Conservation (phyloP, 73 alveolate genomes). For the Strombidium stylifer region DNA sequence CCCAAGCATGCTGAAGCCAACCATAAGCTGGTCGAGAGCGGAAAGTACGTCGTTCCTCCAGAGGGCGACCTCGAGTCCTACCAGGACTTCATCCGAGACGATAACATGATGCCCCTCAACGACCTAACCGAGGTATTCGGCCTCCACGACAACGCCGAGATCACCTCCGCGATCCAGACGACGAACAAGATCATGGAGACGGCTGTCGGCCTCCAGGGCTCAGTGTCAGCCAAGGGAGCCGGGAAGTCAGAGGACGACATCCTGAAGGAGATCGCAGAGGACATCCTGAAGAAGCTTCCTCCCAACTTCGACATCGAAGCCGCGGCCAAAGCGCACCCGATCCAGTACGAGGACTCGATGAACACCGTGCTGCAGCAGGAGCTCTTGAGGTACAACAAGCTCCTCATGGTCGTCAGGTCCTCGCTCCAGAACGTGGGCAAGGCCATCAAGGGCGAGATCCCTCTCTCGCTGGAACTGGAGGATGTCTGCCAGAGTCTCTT, state of each 20-base stretch:
- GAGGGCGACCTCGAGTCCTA: conserved; percentile 81
- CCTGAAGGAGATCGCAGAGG: conserved; percentile 86
- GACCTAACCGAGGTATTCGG: conserved; percentile 99
- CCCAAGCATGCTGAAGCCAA: conserved; percentile 90
- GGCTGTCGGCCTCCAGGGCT: conserved; percentile 90
- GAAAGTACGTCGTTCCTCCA: conserved; percentile 88
- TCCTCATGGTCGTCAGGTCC: conserved; percentile 78
- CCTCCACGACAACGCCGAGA: conserved; percentile 98
- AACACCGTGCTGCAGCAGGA: conserved; percentile 98
- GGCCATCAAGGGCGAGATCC: conserved; percentile 98
- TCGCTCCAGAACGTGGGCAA: conserved; percentile 84
- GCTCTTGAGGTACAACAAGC: conserved; percentile 94
- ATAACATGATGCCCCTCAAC: conserved; percentile 85
- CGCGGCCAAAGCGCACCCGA: conserved; percentile 94
- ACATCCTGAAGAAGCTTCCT: conserved; percentile 89
- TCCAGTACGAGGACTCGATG: conserved; percentile 90
- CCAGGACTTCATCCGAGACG: conserved; percentile 82
- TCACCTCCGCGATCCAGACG: conserved; percentile 98
- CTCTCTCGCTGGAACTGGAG: conserved; percentile 94
- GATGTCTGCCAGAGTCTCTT: conserved; percentile 84
- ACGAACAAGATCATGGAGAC: conserved; percentile 83
- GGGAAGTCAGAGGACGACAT: conserved; percentile 96
- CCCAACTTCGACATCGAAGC: conserved; percentile 89
- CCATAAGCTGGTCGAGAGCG: conserved; percentile 80
- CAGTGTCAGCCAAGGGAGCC: conserved; percentile 92